Evolutionary conservation across 441 rosid genomes (phyloP), one percentile per base, ranked within the genome.

Genomic region (Lagerstroemia fauriei): DNA sequence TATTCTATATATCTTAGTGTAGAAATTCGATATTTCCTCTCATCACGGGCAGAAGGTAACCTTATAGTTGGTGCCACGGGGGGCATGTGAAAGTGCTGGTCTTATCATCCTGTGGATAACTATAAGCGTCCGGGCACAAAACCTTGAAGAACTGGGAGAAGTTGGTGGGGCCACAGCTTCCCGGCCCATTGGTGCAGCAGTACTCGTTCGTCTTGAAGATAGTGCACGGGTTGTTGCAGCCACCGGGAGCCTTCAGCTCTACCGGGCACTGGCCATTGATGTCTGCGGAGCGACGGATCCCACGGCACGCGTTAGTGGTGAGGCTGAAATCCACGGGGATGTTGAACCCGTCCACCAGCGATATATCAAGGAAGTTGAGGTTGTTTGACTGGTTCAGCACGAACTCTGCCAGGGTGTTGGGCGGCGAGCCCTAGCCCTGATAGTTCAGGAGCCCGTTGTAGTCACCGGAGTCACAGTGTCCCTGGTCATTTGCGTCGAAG

Each of bases 261-360:
- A 29, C 50, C 13, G 78, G 78, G 50, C 73, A 74, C 76, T 48
- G 66, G n/a, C 31, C 68, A 9, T 29, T 79, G 50, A 77, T 77
- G 41, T 57, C 70, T 9, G 47, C 80, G 14, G 80, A 50, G 70
- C 80, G 59, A 7, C 51, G 47, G 80, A 77, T 77, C 8, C 46
- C 80, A 9, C 70, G 80, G 51, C 80, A 77, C 29, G 6, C 46
- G 17, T 29, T 25, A 29, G 70, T 50, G 4, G 82, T 84, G 17
- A 82, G 82, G 75, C 76, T 65, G 78, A 81, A 84, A 25, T 71
- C 84, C 81, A 84, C 78, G 18, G 86, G 86, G 75, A 84, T 65
- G 56, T 81, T 84, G 69, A 84, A 84, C 9, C 84, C 86, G 4
- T 84, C 84, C 1, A 84, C 78, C 1, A 80, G 32, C 16, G 86